Conservation (phyloP, 108 stramenopile species). For the Cyclostephanos tholiformis region DNA sequence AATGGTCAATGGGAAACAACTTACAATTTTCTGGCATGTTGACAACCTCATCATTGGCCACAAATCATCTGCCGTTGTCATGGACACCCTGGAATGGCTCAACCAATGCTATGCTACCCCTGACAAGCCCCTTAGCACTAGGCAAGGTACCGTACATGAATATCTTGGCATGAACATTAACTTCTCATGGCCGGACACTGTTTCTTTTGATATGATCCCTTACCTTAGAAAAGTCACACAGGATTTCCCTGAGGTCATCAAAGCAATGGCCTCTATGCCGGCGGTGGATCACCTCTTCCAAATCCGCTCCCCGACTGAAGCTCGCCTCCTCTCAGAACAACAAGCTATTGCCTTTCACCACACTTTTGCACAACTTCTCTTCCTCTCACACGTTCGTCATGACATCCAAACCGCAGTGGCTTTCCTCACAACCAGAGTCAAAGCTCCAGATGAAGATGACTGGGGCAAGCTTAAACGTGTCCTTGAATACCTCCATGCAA, state of each 20-base stretch:
- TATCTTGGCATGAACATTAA: constrained; percentile 54
- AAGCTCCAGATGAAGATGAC: too few species aligned
- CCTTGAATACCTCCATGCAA: too few species aligned
- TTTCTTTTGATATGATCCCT: constrained; percentile 34
- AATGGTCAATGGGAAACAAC: constrained; percentile 41
- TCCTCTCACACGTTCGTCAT: background rate
- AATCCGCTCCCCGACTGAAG: background rate
- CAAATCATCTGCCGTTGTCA: too few species aligned
- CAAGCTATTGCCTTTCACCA: background rate
- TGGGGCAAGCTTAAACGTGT: too few species aligned
- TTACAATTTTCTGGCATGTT: constrained; percentile 45
- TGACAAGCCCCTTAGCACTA: background rate
- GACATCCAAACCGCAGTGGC: constrained; percentile 35
- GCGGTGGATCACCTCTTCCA: constrained; percentile 40
- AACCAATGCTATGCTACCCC: too few species aligned
- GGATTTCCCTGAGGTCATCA: constrained; percentile 22
- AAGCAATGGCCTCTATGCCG: constrained; percentile 13
- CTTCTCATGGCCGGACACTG: constrained; percentile 13
- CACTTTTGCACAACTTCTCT: constrained; percentile 6
- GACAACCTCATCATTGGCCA: constrained; percentile 44
- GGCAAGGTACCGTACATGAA: constrained; percentile 27
- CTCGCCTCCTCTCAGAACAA: too few species aligned
- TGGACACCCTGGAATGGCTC: constrained; percentile 14
- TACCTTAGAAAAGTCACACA: constrained; percentile 28
- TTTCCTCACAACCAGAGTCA: background rate